Percentiles rank a stretch among this genome's conserved stretches.
These are phyloP conservation scores for Helianthus tuberosus DNA, from an alignment of 129 eudicot species.

Conservation along the genomic window DNA sequence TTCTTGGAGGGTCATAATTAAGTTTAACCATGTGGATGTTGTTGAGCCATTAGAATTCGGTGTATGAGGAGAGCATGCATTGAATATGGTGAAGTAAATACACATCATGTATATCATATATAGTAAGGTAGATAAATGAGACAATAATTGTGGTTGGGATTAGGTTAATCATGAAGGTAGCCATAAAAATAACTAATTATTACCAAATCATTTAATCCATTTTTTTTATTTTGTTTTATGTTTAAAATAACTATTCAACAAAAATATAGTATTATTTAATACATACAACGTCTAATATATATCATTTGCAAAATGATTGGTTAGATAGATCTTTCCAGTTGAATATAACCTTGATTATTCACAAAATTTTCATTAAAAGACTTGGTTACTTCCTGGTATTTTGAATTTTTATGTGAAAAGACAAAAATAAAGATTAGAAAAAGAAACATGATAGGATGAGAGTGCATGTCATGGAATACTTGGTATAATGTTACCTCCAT, in stretches of 20 bases:
- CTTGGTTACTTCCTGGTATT: neutral
- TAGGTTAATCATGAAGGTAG: constrained; percentile 12
- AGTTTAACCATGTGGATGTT: neutral
- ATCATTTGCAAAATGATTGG: no score
- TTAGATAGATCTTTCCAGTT: no score
- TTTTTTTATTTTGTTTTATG: neutral
- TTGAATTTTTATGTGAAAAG: neutral
- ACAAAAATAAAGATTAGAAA: neutral
- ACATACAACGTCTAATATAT: neutral
- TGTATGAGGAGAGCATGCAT: constrained; percentile 12
- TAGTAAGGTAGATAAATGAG: constrained; percentile 23
- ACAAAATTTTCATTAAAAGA: no score
- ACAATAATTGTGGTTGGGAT: constrained; percentile 29
- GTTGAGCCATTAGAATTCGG: constrained; percentile 12
- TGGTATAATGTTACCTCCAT: constrained; percentile 72
- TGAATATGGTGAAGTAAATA: constrained; percentile 8
- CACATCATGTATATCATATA: neutral
- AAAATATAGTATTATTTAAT: neutral
- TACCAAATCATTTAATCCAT: constrained; percentile 12
- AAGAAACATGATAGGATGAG: neutral
- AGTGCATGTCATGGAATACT: constrained; percentile 8
- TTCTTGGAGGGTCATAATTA: no score
- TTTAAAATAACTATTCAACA: neutral
- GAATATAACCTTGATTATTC: no score
- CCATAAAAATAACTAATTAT: constrained; percentile 20